These are phyloP conservation scores for Helianthus annuus DNA, from an alignment of 129 eudicot genomes.

Conservation along the genomic window DNA sequence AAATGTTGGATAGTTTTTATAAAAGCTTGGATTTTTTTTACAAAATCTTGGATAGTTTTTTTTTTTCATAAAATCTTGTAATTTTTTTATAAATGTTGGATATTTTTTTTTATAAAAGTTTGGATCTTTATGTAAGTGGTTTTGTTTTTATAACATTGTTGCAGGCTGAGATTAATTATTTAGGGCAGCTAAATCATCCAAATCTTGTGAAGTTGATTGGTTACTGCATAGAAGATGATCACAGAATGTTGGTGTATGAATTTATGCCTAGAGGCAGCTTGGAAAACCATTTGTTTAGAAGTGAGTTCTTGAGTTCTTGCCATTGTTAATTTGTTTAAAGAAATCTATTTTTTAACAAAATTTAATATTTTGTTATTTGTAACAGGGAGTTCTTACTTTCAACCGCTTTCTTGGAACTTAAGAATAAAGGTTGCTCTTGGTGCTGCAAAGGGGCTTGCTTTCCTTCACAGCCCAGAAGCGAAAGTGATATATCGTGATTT, in stretches of 20 bases:
- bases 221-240: slow-evolving; percentile 76
- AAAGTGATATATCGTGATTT: slow-evolving; percentile 75
- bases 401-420: slow-evolving; percentile 64
- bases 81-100: too few species aligned
- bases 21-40: neutral
- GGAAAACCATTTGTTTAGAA: slow-evolving; percentile 75
- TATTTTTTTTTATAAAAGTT: too few species aligned
- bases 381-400: slow-evolving; percentile 63
- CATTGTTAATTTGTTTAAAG: neutral
- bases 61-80: too few species aligned
- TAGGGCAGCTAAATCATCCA: slow-evolving; percentile 67
- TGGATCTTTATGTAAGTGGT: neutral
- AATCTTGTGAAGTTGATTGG: slow-evolving; percentile 75
- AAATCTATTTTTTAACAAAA: neutral
- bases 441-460: slow-evolving; percentile 75
- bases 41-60: neutral
- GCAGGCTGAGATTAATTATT: slow-evolving; percentile 73
- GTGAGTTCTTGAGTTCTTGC: slow-evolving; percentile 43
- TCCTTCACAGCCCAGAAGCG: slow-evolving; percentile 65
- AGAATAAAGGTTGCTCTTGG: slow-evolving; percentile 70
- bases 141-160: neutral
- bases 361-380: neutral
- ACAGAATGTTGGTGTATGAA: slow-evolving; percentile 67
- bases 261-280: slow-evolving; percentile 84
- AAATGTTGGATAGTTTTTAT: too few species aligned